Evolutionary conservation across 306 rosid genomes (phyloP), one percentile per base, ranked within the genome.

Genomic region (Dalbergia cultrata): DNA sequence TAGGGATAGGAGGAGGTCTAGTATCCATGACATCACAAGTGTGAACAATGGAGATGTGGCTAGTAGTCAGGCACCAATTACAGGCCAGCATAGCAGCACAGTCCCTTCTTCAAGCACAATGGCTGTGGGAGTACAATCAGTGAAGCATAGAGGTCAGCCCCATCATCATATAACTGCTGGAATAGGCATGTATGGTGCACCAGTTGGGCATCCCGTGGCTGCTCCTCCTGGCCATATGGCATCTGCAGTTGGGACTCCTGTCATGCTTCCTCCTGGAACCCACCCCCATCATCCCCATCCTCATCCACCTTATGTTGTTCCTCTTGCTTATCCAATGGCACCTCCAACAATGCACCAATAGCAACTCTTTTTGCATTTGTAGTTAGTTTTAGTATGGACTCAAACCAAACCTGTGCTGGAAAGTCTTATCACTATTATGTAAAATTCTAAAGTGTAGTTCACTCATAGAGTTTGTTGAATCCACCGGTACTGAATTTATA

Each of bases 241-340:
- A 3, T 95, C 99, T 2, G 99, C 99, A 0, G 90, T 95, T 54
- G 98, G 98, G 8, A 95, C 99, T 60, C 99, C 99, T 0, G 97
- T 95, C 11, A 90, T 95, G 99, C 93, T 95, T 84, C 93, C 98
- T 19, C 90, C 90, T 8, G 96, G 97, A 13, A 86, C 85, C 70
- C 90, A 81, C 11, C 81, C 87, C 4, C 86, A 86, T 62, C 77
- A 77, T 3, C 74, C 71, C 39, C n/a, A 67, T 8, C 80, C 64
- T 63, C 54, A 83, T 73, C 81, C 87, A 49, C 83, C 96, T 70
- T 93, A 91, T 80, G 92, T 85, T 70, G 84, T 93, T 19, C 98
- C 99, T 49, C 92, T 95, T 76, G 99, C 99, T 80, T 93, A 95
- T 71, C 98, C 99, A 18, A 87, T 93, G 97, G 91, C 98, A 65